Conservation (phyloP, 495 filamentous ascomycete genomes). For the Aspergillus biplanus region DNA sequence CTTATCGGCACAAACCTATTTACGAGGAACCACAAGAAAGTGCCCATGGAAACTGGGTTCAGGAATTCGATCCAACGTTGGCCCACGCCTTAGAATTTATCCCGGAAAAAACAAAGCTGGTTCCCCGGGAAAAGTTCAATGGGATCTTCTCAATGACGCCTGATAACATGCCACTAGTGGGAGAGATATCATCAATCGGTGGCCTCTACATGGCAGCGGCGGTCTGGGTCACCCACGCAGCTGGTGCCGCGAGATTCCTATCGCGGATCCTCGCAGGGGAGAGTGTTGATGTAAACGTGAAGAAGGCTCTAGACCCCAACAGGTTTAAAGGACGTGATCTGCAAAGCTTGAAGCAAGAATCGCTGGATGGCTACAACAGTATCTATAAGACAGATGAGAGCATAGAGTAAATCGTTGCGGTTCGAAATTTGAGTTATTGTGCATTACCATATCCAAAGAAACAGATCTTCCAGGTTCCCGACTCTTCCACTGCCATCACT, state of each 20-base stretch:
- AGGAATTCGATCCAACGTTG: constrained; percentile 25
- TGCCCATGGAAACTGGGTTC: constrained; percentile 34
- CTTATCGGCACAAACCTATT: constrained; percentile 35
- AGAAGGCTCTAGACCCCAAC: constrained; percentile 28
- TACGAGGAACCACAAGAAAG: constrained; percentile 24
- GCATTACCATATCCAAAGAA: too few relatives aligned
- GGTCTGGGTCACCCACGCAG: constrained; percentile 41
- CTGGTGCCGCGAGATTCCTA: constrained; percentile 35
- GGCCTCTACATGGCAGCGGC: constrained; percentile 37
- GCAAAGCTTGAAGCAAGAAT: constrained; percentile 24
- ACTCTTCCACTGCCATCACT: too few relatives aligned
- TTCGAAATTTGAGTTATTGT: too few relatives aligned
- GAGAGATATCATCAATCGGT: constrained; percentile 23
- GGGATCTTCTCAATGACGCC: constrained; percentile 42
- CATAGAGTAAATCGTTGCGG: neutral
- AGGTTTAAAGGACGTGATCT: constrained; percentile 30
- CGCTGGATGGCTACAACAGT: constrained; percentile 35
- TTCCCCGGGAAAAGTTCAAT: constrained; percentile 30
- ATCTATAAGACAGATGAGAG: constrained; percentile 26
- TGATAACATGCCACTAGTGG: constrained; percentile 38
- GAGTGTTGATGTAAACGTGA: constrained; percentile 23
- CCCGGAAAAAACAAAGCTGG: constrained; percentile 23
- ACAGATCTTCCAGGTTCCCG: too few relatives aligned
- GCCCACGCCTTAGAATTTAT: constrained; percentile 20
- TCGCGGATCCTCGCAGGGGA: constrained; percentile 23